phyloP scores from a whole-genome alignment of 2,329 filamentous ascomycete species.

The Aspergillus sp. region DNA sequence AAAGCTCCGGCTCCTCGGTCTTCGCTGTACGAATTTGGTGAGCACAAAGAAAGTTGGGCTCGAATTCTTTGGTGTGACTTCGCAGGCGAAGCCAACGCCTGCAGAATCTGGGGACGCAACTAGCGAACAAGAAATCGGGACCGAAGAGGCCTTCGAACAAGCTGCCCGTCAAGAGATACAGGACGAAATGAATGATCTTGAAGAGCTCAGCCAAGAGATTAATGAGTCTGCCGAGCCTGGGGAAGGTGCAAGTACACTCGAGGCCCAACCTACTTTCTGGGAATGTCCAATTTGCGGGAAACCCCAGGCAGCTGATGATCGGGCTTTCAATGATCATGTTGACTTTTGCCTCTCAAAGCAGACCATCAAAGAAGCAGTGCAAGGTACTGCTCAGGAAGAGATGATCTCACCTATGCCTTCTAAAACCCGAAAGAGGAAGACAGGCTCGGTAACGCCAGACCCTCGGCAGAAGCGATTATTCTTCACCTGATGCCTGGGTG shows the following conservation, averaged over 20 bases:
- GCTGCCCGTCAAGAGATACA: slow-evolving; percentile 56
- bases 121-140: slow-evolving; percentile 62
- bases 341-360: slow-evolving; percentile 83
- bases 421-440: slow-evolving; percentile 26
- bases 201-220: slow-evolving; percentile 57
- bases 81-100: slow-evolving; percentile 15
- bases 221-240: slow-evolving; percentile 11
- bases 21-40: slow-evolving; percentile 81
- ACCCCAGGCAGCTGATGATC: slow-evolving; percentile 70
- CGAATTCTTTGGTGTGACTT: slow-evolving; percentile 66
- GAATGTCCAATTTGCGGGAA: slow-evolving; percentile 82
- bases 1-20: slow-evolving; percentile 78
- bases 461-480: slow-evolving; percentile 31
- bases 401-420: slow-evolving; percentile 2
- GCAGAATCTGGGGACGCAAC: slow-evolving; percentile 14
- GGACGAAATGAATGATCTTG: slow-evolving; percentile 58
- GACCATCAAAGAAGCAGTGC: slow-evolving; percentile 78
- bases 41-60: slow-evolving; percentile 78
- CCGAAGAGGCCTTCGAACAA: slow-evolving; percentile 62
- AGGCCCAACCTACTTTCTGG: slow-evolving; percentile 56
- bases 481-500: slow-evolving; percentile 20
- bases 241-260: slow-evolving; percentile 17
- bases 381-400: slow-evolving; percentile 39
- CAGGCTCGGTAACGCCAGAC: slow-evolving; percentile 23
- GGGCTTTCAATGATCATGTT: slow-evolving; percentile 82